phyloP scores from a whole-genome alignment of 1,284 basidiomycete species.

The Meripilus lineatus region DNA sequence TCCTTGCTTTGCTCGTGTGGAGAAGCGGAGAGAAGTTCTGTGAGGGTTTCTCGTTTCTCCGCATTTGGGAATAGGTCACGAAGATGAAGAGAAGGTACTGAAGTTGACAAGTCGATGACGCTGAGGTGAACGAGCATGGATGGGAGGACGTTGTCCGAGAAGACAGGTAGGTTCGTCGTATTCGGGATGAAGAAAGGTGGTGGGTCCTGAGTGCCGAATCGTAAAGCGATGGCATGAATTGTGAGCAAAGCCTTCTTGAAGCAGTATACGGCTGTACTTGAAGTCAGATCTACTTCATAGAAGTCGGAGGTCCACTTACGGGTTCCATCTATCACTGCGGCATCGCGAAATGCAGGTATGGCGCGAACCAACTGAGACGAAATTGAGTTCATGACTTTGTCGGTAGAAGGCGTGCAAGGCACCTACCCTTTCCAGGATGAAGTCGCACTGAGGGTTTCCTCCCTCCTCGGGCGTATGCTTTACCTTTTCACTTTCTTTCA shows the following conservation, averaged over 20 bases:
- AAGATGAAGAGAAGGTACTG: slow-evolving; percentile 33
- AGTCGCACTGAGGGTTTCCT: slow-evolving; percentile 43
- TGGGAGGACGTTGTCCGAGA: slow-evolving; percentile 84
- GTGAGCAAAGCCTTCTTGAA: slow-evolving; percentile 90
- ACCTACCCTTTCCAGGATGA: slow-evolving; percentile 59
- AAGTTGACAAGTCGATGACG: slow-evolving; percentile 59
- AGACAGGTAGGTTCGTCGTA: slow-evolving; percentile 63
- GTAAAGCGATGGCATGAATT: slow-evolving; percentile 61
- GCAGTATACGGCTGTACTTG: slow-evolving; percentile 63
- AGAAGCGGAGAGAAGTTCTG: slow-evolving; percentile 32
- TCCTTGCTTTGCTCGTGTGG: slow-evolving; percentile 15
- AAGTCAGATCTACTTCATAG: no score
- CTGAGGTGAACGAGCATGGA: slow-evolving; percentile 77
- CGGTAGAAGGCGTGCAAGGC: slow-evolving; percentile 4
- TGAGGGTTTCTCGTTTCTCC: slow-evolving; percentile 32
- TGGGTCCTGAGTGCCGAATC: slow-evolving; percentile 49
- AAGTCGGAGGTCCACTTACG: no score
- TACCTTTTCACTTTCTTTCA: slow-evolving; percentile 50
- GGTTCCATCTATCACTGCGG: slow-evolving; percentile 54
- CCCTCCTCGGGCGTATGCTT: slow-evolving; percentile 27
- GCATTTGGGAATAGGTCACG: slow-evolving; percentile 41
- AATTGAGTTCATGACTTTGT: slow-evolving; percentile 1
- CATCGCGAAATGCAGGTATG: slow-evolving; percentile 75
- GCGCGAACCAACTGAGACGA: slow-evolving; percentile 57
- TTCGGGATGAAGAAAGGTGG: slow-evolving; percentile 58